These are phyloP conservation scores for Alternaria sp. DNA, from an alignment of 2,329 filamentous ascomycete species.

Conservation along the genomic window DNA sequence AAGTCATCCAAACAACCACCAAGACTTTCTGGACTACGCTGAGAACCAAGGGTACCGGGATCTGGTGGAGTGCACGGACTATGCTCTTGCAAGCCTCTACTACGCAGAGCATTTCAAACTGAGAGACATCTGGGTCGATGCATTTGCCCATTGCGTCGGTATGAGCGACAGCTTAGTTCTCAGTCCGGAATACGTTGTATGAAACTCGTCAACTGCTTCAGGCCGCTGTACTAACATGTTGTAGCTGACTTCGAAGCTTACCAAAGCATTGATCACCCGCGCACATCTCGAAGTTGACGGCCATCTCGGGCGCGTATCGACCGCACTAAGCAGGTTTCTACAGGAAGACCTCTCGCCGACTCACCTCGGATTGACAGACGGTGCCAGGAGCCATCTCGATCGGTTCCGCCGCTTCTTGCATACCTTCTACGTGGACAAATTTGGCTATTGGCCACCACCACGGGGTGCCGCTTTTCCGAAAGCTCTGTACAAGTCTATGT, in stretches of 20 bases:
- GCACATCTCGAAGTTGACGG: slow-evolving; percentile 70
- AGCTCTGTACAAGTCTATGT: slow-evolving; percentile 66
- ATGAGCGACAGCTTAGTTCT: slow-evolving; percentile 69
- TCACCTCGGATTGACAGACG: slow-evolving; percentile 68
- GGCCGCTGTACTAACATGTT: not conserved
- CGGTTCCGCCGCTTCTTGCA: slow-evolving; percentile 74
- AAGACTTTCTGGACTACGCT: slow-evolving; percentile 69
- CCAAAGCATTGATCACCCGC: slow-evolving; percentile 69
- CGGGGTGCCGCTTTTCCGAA: slow-evolving; percentile 62
- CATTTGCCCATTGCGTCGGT: slow-evolving; percentile 79
- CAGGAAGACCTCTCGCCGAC: slow-evolving; percentile 72
- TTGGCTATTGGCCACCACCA: slow-evolving; percentile 75
- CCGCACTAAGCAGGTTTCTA: slow-evolving; percentile 70
- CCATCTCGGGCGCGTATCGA: slow-evolving; percentile 64
- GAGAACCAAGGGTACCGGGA: slow-evolving; percentile 73
- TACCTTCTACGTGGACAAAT: slow-evolving; percentile 68
- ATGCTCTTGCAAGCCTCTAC: slow-evolving; percentile 71
- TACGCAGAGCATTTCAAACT: slow-evolving; percentile 72
- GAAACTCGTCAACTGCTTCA: slow-evolving; percentile 31
- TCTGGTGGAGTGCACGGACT: slow-evolving; percentile 68
- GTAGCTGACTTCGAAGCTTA: slow-evolving; percentile 55
- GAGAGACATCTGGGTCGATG: slow-evolving; percentile 71
- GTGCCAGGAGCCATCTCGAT: slow-evolving; percentile 71
- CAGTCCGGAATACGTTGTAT: slow-evolving; percentile 67
- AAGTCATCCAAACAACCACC: slow-evolving; percentile 61